Evolutionary conservation across 257 asterid genomes (phyloP).

Genomic region (Thymus quinquecostatus): DNA sequence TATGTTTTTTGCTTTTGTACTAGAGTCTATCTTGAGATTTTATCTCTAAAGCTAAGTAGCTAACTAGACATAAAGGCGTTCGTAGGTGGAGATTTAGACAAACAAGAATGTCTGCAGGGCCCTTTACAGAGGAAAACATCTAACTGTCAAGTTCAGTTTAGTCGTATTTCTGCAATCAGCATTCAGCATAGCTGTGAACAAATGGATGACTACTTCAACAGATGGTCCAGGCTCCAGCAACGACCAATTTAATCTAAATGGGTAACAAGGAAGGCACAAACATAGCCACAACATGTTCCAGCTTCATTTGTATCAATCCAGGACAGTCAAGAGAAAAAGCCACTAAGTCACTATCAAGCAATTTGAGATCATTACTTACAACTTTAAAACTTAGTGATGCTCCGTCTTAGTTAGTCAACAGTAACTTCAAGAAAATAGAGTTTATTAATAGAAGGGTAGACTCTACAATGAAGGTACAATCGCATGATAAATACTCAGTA

Average conservation of each 20-base stretch:
- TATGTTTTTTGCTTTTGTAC: background rate
- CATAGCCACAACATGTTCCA: background rate
- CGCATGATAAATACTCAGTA: background rate
- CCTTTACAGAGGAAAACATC: too few relatives aligned
- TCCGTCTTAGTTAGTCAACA: background rate
- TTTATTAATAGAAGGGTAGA: background rate
- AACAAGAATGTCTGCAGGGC: background rate
- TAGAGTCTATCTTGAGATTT: background rate
- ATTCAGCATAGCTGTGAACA: too few relatives aligned
- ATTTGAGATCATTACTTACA: background rate
- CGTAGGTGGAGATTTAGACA: background rate
- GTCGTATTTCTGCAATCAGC: too few relatives aligned
- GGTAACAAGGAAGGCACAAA: background rate
- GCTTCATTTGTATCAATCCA: slow-evolving; percentile 11
- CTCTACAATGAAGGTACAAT: background rate
- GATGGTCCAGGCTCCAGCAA: too few relatives aligned
- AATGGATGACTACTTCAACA: too few relatives aligned
- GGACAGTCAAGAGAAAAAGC: background rate
- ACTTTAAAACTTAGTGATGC: background rate
- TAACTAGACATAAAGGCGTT: background rate
- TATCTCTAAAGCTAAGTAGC: background rate
- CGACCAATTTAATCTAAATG: too few relatives aligned
- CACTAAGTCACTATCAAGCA: background rate
- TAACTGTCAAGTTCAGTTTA: too few relatives aligned
- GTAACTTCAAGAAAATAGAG: background rate